Percentiles rank a stretch among this genome's conserved stretches.
phyloP scores from a whole-genome alignment of 2,329 filamentous ascomycete genomes.

The Piedraia hortae region DNA sequence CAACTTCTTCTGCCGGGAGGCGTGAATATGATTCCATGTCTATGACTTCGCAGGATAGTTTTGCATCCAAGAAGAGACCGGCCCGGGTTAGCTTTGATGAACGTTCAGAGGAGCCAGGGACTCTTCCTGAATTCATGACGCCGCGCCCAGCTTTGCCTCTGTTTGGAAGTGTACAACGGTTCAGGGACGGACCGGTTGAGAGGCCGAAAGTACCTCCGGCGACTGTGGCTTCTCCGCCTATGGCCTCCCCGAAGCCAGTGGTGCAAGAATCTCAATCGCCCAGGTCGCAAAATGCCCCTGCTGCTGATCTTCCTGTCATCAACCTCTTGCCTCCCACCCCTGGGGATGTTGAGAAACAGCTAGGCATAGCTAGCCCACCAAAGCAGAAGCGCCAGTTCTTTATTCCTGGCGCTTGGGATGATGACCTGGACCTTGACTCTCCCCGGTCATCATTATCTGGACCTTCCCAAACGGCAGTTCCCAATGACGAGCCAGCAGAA shows the following conservation, averaged over 20 bases:
- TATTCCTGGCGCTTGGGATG: slow-evolving; percentile 8
- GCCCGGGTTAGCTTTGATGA: slow-evolving; percentile 59
- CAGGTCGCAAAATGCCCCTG: too few relatives aligned
- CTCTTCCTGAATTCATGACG: slow-evolving; percentile 31
- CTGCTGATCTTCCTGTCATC: too few relatives aligned
- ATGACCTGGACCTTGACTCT: slow-evolving; percentile 2
- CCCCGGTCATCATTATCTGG: too few relatives aligned
- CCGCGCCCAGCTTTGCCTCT: slow-evolving; percentile 46
- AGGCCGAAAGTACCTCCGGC: too few relatives aligned
- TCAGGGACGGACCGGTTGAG: too few relatives aligned
- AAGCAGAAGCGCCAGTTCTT: slow-evolving; percentile 5
- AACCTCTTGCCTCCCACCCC: slow-evolving; percentile 13
- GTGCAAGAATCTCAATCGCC: too few relatives aligned
- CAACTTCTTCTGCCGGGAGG: slow-evolving; percentile 26
- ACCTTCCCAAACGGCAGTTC: not conserved
- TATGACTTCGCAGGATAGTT: slow-evolving; percentile 11
- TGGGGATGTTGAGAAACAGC: slow-evolving; percentile 7
- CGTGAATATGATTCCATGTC: slow-evolving; percentile 31
- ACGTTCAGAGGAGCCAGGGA: slow-evolving; percentile 5
- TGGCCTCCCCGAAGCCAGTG: too few relatives aligned
- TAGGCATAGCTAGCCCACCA: slow-evolving; percentile 3
- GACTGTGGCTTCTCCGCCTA: too few relatives aligned
- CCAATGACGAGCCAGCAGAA: not conserved
- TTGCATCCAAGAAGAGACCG: slow-evolving; percentile 27
- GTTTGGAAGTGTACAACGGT: slow-evolving; percentile 36